Conservation (phyloP, 495 filamentous ascomycete species). For the Lasiosphaeris hirsuta region DNA sequence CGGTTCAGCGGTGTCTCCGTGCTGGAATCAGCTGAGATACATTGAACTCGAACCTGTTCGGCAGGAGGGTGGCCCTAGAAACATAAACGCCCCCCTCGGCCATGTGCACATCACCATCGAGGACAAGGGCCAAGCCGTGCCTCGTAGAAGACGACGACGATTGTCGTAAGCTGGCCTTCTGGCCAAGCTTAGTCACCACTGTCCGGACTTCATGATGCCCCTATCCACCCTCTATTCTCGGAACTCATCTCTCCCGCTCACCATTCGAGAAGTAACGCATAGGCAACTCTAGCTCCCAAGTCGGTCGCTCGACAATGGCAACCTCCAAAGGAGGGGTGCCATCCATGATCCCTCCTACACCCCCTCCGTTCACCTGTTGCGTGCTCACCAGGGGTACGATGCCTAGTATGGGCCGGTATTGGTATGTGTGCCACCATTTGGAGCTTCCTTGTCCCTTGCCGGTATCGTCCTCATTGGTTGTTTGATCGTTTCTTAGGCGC, state of each 20-base stretch:
- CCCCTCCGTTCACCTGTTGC: conserved; percentile 17
- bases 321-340: conserved; percentile 59
- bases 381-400: conserved; percentile 64
- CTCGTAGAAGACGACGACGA: too few species aligned
- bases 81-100: too few species aligned
- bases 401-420: conserved; percentile 87
- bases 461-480: conserved; percentile 9
- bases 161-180: too few species aligned
- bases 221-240: too few species aligned
- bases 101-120: too few species aligned
- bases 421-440: conserved; percentile 76
- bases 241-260: conserved; percentile 40
- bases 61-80: too few species aligned
- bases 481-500: conserved; percentile 31
- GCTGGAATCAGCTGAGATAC: too few species aligned
- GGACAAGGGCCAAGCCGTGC: too few species aligned
- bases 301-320: conserved; percentile 80
- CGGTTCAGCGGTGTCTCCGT: too few species aligned
- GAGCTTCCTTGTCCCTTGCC: conserved; percentile 25
- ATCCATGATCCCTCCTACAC: neutral
- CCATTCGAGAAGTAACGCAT: conserved; percentile 67
- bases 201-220: too few species aligned
- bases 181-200: too few species aligned
- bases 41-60: too few species aligned
- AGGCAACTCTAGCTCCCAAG: conserved; percentile 78